Conservation (phyloP, 2,329 filamentous ascomycete species). For the Plectosphaerella cucumerina region DNA sequence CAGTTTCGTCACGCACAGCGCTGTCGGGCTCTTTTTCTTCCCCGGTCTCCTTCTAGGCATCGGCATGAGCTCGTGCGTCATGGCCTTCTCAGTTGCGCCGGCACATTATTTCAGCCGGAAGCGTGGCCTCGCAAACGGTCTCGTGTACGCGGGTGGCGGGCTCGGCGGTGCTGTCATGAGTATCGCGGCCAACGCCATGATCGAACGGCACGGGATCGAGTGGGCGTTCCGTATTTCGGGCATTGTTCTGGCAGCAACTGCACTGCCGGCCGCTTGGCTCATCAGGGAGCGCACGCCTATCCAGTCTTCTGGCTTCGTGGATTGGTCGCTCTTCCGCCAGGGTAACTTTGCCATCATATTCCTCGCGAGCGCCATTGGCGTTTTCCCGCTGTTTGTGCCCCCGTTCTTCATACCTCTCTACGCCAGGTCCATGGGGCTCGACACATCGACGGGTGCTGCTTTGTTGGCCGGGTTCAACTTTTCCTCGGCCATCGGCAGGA, state of each 20-base stretch:
- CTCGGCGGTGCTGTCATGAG: constrained; percentile 51
- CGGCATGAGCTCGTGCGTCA: constrained; percentile 22
- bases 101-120: constrained; percentile 52
- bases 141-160: constrained; percentile 50
- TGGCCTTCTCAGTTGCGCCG: constrained; percentile 39
- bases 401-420: constrained; percentile 60
- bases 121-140: constrained; percentile 51
- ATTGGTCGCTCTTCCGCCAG: constrained; percentile 50
- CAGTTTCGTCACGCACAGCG: constrained; percentile 28
- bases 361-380: constrained; percentile 48
- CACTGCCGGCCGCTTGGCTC: constrained; percentile 50
- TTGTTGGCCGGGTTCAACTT: constrained; percentile 60
- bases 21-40: constrained; percentile 29
- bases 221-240: constrained; percentile 52
- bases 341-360: constrained; percentile 49
- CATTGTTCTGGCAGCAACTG: constrained; percentile 42
- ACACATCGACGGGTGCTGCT: constrained; percentile 47
- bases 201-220: constrained; percentile 36
- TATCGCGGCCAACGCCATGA: constrained; percentile 43
- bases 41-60: constrained; percentile 25
- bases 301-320: constrained; percentile 35
- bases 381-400: constrained; percentile 57
- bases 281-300: constrained; percentile 43
- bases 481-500: constrained; percentile 53
- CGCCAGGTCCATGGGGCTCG: constrained; percentile 48